Conservation (phyloP, 2,329 filamentous ascomycete species). For the Ceratocystis ficicola region DNA sequence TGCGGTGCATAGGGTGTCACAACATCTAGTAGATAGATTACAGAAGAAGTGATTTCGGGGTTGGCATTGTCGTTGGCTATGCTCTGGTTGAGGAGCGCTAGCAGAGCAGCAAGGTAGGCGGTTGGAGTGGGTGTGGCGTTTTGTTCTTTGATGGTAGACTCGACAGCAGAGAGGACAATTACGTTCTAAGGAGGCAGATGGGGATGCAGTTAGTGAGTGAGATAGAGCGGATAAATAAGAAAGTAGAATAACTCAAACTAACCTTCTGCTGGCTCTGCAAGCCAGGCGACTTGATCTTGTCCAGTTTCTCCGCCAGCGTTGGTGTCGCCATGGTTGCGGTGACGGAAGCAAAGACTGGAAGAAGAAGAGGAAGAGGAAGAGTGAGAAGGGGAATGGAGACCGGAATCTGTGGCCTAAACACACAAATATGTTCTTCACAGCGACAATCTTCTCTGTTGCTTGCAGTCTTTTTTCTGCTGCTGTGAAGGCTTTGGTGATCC, state of each 20-base stretch:
- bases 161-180: conserved; percentile 78
- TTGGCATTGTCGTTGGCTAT: conserved; percentile 57
- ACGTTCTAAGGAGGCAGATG: conserved; percentile 46
- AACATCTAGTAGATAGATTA: conserved; percentile 91
- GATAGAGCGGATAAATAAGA: neutral
- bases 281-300: conserved; percentile 94
- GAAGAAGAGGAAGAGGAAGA: neutral
- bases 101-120: conserved; percentile 88
- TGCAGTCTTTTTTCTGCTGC: conserved; percentile 8
- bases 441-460: neutral
- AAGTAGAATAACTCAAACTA: conserved; percentile 1
- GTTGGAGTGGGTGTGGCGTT: conserved; percentile 73
- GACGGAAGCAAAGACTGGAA: conserved; percentile 17
- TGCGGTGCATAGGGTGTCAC: conserved; percentile 75
- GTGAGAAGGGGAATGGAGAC: neutral
- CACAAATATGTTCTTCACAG: conserved; percentile 1
- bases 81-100: conserved; percentile 74
- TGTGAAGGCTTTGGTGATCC: conserved; percentile 5
- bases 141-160: conserved; percentile 82
- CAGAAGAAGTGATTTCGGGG: conserved; percentile 69
- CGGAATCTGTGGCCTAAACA: neutral
- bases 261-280: conserved; percentile 92
- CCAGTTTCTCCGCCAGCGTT: conserved; percentile 73
- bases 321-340: conserved; percentile 35
- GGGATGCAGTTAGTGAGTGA: conserved; percentile 9